phyloP scores from a whole-genome alignment of 1,139 yeast genomes.

The Scheffersomyces titani region DNA sequence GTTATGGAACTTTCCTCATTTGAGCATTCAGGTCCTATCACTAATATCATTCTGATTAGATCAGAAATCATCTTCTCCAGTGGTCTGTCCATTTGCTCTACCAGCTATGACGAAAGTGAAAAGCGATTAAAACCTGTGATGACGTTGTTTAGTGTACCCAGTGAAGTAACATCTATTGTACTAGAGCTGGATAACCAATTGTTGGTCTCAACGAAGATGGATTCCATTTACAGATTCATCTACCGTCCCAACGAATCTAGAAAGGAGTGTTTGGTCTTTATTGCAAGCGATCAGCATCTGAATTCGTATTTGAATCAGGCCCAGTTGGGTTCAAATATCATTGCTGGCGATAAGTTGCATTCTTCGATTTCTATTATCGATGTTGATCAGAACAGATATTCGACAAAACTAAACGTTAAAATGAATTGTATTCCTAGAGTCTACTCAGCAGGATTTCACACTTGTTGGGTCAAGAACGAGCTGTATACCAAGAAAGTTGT shows the following conservation, averaged over 20 bases:
- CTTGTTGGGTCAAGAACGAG: conserved; percentile 32
- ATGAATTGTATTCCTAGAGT: conserved; percentile 49
- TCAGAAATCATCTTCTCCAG: conserved; percentile 36
- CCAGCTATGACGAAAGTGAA: conserved; percentile 39
- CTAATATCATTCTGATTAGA: conserved; percentile 39
- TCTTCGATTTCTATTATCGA: conserved; percentile 36
- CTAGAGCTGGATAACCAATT: conserved; percentile 17
- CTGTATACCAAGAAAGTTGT: conserved; percentile 13
- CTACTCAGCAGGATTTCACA: conserved; percentile 27
- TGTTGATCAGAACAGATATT: conserved; percentile 9
- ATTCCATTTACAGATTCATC: conserved; percentile 36
- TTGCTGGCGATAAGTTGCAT: conserved; percentile 45
- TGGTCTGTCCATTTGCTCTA: conserved; percentile 32
- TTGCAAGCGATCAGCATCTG: conserved; percentile 37
- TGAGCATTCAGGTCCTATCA: conserved; percentile 34
- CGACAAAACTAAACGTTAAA: conserved; percentile 14
- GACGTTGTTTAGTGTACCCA: conserved; percentile 29
- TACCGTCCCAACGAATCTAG: conserved; percentile 12
- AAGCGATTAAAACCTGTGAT: conserved; percentile 37
- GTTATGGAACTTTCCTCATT: conserved; percentile 41
- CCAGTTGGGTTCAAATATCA: conserved; percentile 22
- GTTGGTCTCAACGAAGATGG: conserved; percentile 40
- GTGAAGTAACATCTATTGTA: conserved; percentile 38
- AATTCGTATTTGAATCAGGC: conserved; percentile 43
- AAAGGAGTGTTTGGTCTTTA: conserved; percentile 11